Base-by-base conservation (phyloP, 768 basidiomycete species). In the Tricholoma matsutake region DNA sequence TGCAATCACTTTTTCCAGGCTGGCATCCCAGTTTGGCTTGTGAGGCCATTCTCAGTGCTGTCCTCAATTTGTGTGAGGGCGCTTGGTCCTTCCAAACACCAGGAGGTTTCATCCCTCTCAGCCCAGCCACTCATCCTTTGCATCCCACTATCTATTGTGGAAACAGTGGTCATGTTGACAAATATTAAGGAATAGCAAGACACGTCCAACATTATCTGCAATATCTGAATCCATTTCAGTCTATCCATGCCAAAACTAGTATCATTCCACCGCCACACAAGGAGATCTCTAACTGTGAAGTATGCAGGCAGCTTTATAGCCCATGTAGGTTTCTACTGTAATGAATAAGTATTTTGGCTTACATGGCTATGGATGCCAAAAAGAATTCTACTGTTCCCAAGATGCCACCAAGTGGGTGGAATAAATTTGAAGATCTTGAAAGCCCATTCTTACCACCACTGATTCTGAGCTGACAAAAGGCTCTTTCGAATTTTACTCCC, bases 21-120 rank as follows among this genome's bases (percentile, higher is more conserved):
- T 49, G 47, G 47, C 47, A 49, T 49, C 47, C 47, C 47, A 49
- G 47, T 49, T 49, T 49, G 47, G 47, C 47, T 49, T 11, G 47
- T 49, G 47, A 49, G 47, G 47, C 47, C 47, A 49, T 49, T 25
- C 47, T 25, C 20, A 49, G 47, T 49, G 25, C 22, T 49, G 7
- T 49, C 47, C 25, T 49, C 47, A 49, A 49, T 49, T 49, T 6
- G 25, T 3, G 9, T 49, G 22, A 49, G 22, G 47, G 47, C 10
- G 9, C 47, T 49, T 49, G 47, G 25, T 28, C 47, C 22, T 49
- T 49, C 25, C 47, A 49, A 25, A 11, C 9, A 28, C 47, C 10
- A 6, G 47, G 22, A 49, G 25, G 1, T 49, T 25, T 14, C 20
- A 25, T 25, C 25, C 47, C 47, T 49, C 47, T 49, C 10, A 5